Conservation (phyloP, 169 alveolate genomes). For the Besnoitia besnoiti region DNA sequence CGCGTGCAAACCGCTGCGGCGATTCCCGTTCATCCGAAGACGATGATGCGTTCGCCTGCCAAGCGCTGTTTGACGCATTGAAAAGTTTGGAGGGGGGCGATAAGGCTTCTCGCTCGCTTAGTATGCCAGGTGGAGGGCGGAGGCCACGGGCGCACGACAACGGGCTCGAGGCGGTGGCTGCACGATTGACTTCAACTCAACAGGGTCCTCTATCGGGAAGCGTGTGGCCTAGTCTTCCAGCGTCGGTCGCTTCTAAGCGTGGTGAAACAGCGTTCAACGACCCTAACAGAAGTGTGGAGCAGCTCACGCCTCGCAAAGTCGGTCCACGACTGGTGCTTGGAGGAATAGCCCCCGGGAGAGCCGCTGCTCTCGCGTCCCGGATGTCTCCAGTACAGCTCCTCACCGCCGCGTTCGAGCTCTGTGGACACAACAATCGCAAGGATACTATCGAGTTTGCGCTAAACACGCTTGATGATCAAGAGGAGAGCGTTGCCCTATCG, state of each 20-base stretch:
- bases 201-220: background rate
- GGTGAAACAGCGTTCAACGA: background rate
- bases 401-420: background rate
- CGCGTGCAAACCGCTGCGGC: background rate
- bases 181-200: background rate
- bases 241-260: background rate
- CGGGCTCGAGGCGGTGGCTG: background rate
- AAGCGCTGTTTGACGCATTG: constrained; percentile 1
- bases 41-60: background rate
- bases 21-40: background rate
- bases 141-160: background rate
- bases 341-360: background rate
- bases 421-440: background rate
- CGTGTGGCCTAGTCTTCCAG: background rate
- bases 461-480: background rate
- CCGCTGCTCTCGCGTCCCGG: background rate
- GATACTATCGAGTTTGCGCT: background rate
- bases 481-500: background rate
- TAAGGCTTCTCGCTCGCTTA: background rate
- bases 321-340: background rate
- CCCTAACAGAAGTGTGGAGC: background rate
- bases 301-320: background rate
- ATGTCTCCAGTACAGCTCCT: background rate
- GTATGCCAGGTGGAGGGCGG: background rate
- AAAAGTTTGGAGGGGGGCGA: background rate